phyloP scores from a whole-genome alignment of 495 filamentous ascomycete species.

The Amniculicola lignicola region DNA sequence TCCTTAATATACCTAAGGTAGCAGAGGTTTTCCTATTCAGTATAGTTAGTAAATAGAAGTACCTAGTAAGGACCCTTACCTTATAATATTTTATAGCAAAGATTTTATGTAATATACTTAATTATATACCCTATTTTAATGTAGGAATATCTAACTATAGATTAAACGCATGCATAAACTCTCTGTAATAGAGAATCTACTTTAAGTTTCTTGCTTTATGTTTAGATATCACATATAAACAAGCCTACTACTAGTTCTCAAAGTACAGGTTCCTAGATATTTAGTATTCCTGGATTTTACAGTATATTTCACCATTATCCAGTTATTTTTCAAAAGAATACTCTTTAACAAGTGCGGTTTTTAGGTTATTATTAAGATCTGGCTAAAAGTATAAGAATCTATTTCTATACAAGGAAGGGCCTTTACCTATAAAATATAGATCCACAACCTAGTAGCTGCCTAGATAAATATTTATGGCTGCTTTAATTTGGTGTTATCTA shows the following conservation, averaged over 20 bases:
- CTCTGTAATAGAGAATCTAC: constrained; percentile 12
- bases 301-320: no score
- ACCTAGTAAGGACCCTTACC: constrained; percentile 1
- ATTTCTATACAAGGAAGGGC: constrained; percentile 10
- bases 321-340: constrained; percentile 13
- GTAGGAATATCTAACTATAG: constrained; percentile 8
- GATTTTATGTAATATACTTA: constrained; percentile 11
- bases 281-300: constrained; percentile 14
- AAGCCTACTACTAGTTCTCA: constrained; percentile 8
- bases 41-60: no score
- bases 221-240: constrained; percentile 7
- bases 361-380: constrained; percentile 12
- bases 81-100: constrained; percentile 10
- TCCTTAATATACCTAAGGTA: no score
- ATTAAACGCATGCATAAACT: constrained; percentile 9
- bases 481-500: background rate
- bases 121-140: constrained; percentile 9
- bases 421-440: no score
- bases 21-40: no score
- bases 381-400: constrained; percentile 11
- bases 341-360: constrained; percentile 11
- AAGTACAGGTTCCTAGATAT: constrained; percentile 16
- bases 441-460: no score
- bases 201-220: constrained; percentile 11
- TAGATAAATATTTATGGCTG: no score